Evolutionary conservation across 192 early-diverging fungal species (phyloP), one percentile per base, ranked within the genome.

Genomic region (Jimgerdemannia flammicorona): DNA sequence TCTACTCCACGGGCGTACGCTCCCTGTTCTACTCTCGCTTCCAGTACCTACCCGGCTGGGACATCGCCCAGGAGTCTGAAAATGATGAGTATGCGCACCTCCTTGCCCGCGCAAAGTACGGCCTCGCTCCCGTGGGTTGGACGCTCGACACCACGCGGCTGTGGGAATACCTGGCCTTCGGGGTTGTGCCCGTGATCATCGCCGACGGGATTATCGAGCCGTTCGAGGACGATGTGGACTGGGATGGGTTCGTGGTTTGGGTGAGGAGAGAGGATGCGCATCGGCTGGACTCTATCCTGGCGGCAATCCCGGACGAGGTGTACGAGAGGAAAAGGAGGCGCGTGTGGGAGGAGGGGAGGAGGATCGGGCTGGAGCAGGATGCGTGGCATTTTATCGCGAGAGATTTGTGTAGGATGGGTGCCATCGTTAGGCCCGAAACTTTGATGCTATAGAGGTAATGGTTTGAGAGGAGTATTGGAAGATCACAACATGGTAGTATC

Each of bases 81-180:
- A 69, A 77, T 44, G 70, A 77, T 18, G 81, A 84, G 4, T 86
- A 86, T 64, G 74, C 80, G n/a, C 74, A 75, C n/a, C 72, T 78
- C 59, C 66, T 86, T 0, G 73, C 85, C 39, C 75, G 76, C 49
- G 66, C 85, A 11, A 77, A 79, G 17, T 86, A 80, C 70, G 83
- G 85, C 4, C 74, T 86, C 2, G 74, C 75, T 0, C 85, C 85
- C 40, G 77, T 81, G 79, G 83, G 80, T 11, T 84, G 83, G 76
- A 81, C 83, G 14, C 67, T 84, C 29, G 83, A 81, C 69, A 81
- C 81, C 0, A 84, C 79, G 0, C 74, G 83, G 18, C 65, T 86
- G 3, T 86, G 85, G 85, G 85, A 86, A 75, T 86, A 78, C 43
- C 71, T 86, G 67, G 85, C 85, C 0, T 86, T 84, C 78, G 85